A percentile compares a stretch with the other conserved stretches of the same genome.
phyloP scores from a whole-genome alignment of 306 rosid genomes.

The Parietaria judaica region DNA sequence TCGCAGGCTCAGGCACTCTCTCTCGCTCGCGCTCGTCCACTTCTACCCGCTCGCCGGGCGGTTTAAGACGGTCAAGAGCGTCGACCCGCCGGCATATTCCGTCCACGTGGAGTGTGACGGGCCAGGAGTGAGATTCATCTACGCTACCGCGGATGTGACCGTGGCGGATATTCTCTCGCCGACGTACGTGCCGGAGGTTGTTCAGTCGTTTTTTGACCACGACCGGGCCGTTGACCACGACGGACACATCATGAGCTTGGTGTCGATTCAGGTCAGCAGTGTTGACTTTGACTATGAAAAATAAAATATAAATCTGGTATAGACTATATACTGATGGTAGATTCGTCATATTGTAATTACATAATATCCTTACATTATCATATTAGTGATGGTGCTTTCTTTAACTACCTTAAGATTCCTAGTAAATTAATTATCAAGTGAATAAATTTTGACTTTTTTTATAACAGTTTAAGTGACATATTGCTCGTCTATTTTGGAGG shows the following conservation, averaged over 20 bases:
- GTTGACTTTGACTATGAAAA: slow-evolving; percentile 4
- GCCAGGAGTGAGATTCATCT: slow-evolving; percentile 5
- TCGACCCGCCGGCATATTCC: background rate
- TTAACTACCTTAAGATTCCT: no score
- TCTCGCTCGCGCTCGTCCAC: slow-evolving; percentile 42
- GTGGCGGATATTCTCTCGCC: slow-evolving; percentile 42
- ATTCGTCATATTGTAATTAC: background rate
- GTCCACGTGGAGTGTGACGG: slow-evolving; percentile 13
- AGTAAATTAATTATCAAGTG: no score
- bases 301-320: background rate
- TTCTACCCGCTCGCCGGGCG: slow-evolving; percentile 46
- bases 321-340: background rate
- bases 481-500: no score
- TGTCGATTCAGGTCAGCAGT: slow-evolving; percentile 27
- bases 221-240: slow-evolving; percentile 41
- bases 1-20: slow-evolving; percentile 36
- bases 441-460: no score
- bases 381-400: no score
- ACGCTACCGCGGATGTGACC: background rate
- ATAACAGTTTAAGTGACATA: no score
- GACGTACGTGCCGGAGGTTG: slow-evolving; percentile 33
- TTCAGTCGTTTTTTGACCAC: slow-evolving; percentile 50
- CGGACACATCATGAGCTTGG: slow-evolving; percentile 43
- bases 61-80: background rate
- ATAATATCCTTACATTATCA: background rate